Base-by-base conservation (phyloP, 331 rosid genomes). In the Ulmus americana region DNA sequence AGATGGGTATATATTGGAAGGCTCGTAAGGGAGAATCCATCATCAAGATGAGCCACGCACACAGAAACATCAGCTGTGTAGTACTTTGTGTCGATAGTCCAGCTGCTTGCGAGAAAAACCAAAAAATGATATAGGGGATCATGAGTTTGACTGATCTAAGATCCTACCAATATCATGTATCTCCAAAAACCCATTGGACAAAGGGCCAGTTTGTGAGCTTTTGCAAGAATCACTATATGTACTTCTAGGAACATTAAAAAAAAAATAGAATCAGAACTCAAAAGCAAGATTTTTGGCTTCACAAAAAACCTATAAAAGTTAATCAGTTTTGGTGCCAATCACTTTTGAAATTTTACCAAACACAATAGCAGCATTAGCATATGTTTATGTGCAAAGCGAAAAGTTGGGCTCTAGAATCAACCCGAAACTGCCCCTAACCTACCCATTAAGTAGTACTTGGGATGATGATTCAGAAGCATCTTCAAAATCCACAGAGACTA, bases 21-120 rank as follows among this genome's bases (percentile, higher is more conserved):
- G 60, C 76, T 66, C 8, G 63, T 68, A 22, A 79, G 75, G 14
- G 92, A 86, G 75, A 88, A 80, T 15, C 70, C 85, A 40, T 88
- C 86, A 14, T 51, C 70, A 68, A 91, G 83, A 81, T 83, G 91
- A 73, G 95, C 86, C 80, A 84, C 71, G 70, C 90, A 77, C 55
- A 91, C 75, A 45, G 90, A 80, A 74, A 88, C 90, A 65, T 88
- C 96, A 70, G 95, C 96, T 3, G 78, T 82, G 64, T 88, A 88
- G 64, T 88, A 88, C 81, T 88, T 89, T 8, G 87, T 88, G 65
- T 88, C 50, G 74, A 88, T 88, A 45, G 81, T 82, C 96, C 96
- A 91, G 71, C 96, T 91, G 79, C 59, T 63, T 39, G n/a, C 5
- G 16, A 14, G 28, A 52, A 7, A 53, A 52, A 42, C 38, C 4